Evolutionary conservation across 768 basidiomycete species (phyloP).

Genomic region (Tulasnella sp.): DNA sequence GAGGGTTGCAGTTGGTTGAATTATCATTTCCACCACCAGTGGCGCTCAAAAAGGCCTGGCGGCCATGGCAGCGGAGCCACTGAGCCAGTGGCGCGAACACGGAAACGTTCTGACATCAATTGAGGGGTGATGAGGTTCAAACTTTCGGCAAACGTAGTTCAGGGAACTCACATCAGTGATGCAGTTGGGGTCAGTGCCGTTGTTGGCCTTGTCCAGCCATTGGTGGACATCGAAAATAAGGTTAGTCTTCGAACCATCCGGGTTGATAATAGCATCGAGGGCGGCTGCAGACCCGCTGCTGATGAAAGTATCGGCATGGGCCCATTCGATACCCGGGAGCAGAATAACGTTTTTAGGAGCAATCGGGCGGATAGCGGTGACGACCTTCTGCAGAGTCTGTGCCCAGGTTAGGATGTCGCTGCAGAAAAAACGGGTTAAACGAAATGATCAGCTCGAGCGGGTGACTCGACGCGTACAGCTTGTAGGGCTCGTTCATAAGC

Average conservation of each 20-base stretch:
- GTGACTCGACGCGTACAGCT: slow-evolving; percentile 28
- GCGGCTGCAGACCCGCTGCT: slow-evolving; percentile 43
- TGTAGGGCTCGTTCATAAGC: slow-evolving; percentile 57
- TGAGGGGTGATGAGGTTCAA: neutral
- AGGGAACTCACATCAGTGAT: slow-evolving; percentile 34
- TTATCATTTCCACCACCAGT: slow-evolving; percentile 14
- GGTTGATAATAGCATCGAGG: slow-evolving; percentile 39
- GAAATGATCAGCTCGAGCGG: neutral
- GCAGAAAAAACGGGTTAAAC: neutral
- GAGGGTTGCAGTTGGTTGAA: neutral
- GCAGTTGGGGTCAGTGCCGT: slow-evolving; percentile 41
- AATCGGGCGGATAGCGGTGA: slow-evolving; percentile 54
- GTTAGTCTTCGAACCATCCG: slow-evolving; percentile 36
- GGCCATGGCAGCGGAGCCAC: slow-evolving; percentile 12
- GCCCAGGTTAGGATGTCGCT: slow-evolving; percentile 46
- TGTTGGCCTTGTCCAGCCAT: slow-evolving; percentile 50
- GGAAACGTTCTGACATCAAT: neutral
- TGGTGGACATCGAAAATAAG: slow-evolving; percentile 58
- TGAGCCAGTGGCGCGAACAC: slow-evolving; percentile 8
- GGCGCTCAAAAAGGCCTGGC: slow-evolving; percentile 10
- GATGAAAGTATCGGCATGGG: slow-evolving; percentile 36
- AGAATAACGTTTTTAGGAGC: slow-evolving; percentile 50
- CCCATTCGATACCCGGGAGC: slow-evolving; percentile 52
- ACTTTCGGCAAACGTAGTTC: neutral
- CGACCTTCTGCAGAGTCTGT: slow-evolving; percentile 45